Evolutionary conservation across 2,329 filamentous ascomycete species (phyloP), one percentile per base, ranked within the genome.

Genomic region (Alternaria longipes): DNA sequence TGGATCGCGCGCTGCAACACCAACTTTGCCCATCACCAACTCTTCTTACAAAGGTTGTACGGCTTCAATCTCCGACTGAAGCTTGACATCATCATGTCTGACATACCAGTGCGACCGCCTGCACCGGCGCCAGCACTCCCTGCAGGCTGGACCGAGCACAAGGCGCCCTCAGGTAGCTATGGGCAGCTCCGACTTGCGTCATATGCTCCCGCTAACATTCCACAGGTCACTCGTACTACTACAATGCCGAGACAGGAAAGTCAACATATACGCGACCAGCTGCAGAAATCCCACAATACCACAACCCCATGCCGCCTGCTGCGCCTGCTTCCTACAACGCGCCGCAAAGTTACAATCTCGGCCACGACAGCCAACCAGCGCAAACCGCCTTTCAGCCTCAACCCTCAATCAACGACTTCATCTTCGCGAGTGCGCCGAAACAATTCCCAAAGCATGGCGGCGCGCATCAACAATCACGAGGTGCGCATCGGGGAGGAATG

Each of bases 91-190:
- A 38, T 16, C 7, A 77, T 78, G 74, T 65, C 74, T 4, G 72
- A 73, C 26, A 51, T 77, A 26, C 75, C 76, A 24, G 59, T 59
- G 36, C 67, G 75, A 53, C 74, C 75, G 24, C 70, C 81, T 38
- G 62, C 72, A 20, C 71, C 69, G 2, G 66, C 73, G 5, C 83
- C 87, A 46, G 87, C 91, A 36, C 83, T 97, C 1, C 90, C 89
- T 28, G 84, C 89, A 44, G 93, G 92, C 65, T 97, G 94, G 94
- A 92, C 91, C n/a, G 92, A 97, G 79, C 93, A 97, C 81, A 94
- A 90, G 80, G 93, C 94, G 54, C 94, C 93, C 6, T 90, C 90
- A 52, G 88, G 88, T 87, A 79, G 58, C 51, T 65, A 53, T 34
- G 41, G 26, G 26, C 36, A 59, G 54, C 68, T 22, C 65, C 57